Conservation (phyloP, 805 yeast species). For the Cyberlindnera mrakii region DNA sequence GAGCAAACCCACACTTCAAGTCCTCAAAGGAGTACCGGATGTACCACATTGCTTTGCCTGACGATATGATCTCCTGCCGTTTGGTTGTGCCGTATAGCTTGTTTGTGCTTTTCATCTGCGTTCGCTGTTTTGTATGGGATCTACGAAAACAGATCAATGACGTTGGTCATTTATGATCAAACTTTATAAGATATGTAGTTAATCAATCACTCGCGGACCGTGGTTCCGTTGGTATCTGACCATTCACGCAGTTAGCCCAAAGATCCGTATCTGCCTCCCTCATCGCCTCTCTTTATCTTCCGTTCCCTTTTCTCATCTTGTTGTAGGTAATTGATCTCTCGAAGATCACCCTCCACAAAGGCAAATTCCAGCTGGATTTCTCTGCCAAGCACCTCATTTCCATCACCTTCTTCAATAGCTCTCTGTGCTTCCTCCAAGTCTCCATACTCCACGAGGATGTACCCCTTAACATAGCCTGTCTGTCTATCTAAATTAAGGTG, state of each 20-base stretch:
- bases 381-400: conserved; percentile 29
- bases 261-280: not conserved
- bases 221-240: too few species aligned
- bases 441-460: conserved; percentile 34
- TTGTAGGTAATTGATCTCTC: not conserved
- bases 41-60: conserved; percentile 2
- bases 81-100: not conserved
- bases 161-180: too few species aligned
- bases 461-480: conserved; percentile 33
- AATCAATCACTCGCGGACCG: too few species aligned
- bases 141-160: too few species aligned
- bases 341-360: conserved; percentile 24
- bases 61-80: not conserved
- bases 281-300: not conserved
- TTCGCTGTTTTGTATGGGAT: too few species aligned
- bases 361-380: conserved; percentile 31
- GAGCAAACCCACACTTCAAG: not conserved
- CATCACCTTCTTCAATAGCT: conserved; percentile 27
- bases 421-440: conserved; percentile 27
- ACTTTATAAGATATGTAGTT: too few species aligned
- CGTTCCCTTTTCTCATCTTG: not conserved
- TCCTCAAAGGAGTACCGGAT: not conserved
- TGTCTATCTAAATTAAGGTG: conserved; percentile 38
- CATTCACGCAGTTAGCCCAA: not conserved
- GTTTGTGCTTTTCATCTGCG: too few species aligned